Evolutionary conservation across 2,329 filamentous ascomycete genomes (phyloP).

Genomic region (Ophiobolus disseminans): DNA sequence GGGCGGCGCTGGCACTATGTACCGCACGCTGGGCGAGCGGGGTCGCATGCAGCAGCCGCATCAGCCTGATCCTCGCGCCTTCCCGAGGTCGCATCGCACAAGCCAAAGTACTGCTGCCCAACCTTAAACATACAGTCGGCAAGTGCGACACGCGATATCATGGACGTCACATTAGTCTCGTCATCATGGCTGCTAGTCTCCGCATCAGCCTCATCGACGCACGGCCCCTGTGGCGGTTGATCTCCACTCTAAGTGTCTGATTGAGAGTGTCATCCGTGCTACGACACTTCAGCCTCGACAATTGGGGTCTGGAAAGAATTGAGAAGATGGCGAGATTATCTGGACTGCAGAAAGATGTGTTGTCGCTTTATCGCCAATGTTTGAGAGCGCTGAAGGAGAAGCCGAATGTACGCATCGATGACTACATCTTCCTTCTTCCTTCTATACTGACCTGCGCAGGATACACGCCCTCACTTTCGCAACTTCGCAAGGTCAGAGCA

Average conservation of each 20-base stretch:
- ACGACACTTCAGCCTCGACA: no score
- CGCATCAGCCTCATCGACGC: no score
- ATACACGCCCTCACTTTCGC: conserved; percentile 67
- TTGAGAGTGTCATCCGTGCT: no score
- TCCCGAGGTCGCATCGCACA: no score
- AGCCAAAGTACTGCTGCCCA: no score
- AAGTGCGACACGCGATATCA: background rate
- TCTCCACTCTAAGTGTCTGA: background rate
- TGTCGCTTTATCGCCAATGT: conserved; percentile 85
- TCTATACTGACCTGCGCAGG: conserved; percentile 49
- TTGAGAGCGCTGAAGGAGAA: conserved; percentile 83
- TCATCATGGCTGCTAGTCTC: conserved; percentile 10
- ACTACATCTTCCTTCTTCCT: background rate
- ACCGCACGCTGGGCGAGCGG: no score
- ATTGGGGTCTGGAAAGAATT: no score
- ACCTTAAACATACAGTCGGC: no score
- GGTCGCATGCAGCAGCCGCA: no score
- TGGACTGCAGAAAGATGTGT: conserved; percentile 87
- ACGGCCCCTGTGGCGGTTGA: conserved; percentile 2
- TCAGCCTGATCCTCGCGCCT: no score
- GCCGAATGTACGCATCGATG: conserved; percentile 64
- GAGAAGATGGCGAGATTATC: conserved; percentile 67
- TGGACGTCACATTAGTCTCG: conserved; percentile 5
- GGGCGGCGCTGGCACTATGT: no score
- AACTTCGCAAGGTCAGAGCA: conserved; percentile 65